phyloP scores from a whole-genome alignment of 2,329 filamentous ascomycete genomes.

The Sclerotinia borealis region DNA sequence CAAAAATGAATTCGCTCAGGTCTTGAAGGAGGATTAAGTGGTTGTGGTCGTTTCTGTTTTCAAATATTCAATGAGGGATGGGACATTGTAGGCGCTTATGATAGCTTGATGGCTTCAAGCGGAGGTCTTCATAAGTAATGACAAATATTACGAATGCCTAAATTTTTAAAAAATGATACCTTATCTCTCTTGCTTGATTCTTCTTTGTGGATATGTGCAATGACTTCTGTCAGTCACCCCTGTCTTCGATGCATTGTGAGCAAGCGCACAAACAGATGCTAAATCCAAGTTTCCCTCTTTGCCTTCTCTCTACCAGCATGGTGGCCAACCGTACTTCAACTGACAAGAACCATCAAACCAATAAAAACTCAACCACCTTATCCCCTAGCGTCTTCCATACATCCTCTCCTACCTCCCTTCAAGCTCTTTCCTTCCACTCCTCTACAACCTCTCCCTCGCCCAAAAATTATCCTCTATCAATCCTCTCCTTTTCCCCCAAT shows the following conservation, averaged over 20 bases:
- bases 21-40: constrained; percentile 46
- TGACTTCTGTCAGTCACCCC: background rate
- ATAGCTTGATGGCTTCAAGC: constrained; percentile 10
- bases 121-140: constrained; percentile 9
- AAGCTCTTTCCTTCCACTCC: background rate
- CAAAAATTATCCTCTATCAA: constrained; percentile 45
- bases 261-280: background rate
- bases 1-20: constrained; percentile 34
- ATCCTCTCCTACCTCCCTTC: background rate
- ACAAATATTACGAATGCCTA: constrained; percentile 11
- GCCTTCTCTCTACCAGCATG: background rate
- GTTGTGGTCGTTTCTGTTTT: constrained; percentile 21
- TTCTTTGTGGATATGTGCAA: background rate
- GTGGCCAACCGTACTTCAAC: background rate
- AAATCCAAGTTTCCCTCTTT: background rate
- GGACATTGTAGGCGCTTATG: constrained; percentile 14
- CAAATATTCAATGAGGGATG: constrained; percentile 14
- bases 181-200: background rate
- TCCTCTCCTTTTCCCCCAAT: constrained; percentile 51
- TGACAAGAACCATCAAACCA: background rate
- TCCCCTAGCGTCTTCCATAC: background rate
- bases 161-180: background rate
- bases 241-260: background rate
- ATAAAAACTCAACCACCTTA: background rate
- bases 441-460: constrained; percentile 18